Evolutionary conservation across 1,139 yeast species (phyloP), one percentile per base, ranked within the genome.

Genomic region (Geotrichum restrictum): DNA sequence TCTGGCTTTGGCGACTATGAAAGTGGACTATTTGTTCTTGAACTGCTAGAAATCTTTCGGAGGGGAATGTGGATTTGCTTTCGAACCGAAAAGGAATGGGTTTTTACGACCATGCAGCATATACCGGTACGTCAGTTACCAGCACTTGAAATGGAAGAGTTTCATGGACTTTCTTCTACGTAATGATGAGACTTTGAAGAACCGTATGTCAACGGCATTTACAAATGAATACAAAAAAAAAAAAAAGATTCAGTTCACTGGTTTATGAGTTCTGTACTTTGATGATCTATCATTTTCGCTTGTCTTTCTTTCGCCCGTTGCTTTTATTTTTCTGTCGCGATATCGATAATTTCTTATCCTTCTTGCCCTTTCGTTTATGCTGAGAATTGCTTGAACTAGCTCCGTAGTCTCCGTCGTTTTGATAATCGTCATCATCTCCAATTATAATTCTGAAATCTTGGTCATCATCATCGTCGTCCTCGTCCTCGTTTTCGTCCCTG

Each of bases 41-140:
- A 91, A 62, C 62, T 80, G 8, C 69, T 89, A 51, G 98, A 93
- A 66, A 75, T 93, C 10, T 61, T 82, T 10, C 77, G 98, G 69
- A 76, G 98, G 61, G 88, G 93, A 81, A 70, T 88, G 55, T 93
- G 98, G 98, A 80, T 91, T 49, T 80, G 88, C 60, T 73, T 91
- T 64, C 84, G 94, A 65, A 72, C 89, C 32, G 97, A 91, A 62
- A 79, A 86, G 38, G 97, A 91, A 66, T 83, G 72, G 67, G 62
- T 60, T 29, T 13, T 22, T n/a, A 32, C 45, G 5, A 6, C 44
- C 27, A 21, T 19, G 16, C 31, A 21, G 31, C 42, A 32, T 22
- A 24, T 19, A 29, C 40, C 31, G 37, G n/a, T n/a, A n/a, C n/a
- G n/a, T n/a, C n/a, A n/a, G n/a, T 11, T 46, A 44, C 34, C 45